Base-by-base conservation (phyloP, 306 rosid genomes). In the Cicer cuneatum region DNA sequence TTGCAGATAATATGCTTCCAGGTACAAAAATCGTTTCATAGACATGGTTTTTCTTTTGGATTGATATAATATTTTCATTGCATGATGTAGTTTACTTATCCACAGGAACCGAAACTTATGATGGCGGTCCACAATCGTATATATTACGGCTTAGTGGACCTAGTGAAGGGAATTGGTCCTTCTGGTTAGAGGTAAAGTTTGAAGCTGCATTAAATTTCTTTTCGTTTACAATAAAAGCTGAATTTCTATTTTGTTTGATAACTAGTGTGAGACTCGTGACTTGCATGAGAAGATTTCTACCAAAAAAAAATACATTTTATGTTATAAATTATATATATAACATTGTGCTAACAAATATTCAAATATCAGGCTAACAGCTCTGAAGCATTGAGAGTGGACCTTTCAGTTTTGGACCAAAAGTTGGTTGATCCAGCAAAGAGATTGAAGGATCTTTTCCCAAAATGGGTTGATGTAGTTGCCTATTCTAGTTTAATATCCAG, bases 121-220 rank as follows among this genome's bases (percentile, higher is more conserved):
- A 21, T 2, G 86, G 87, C 35, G 92, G 97, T 53, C 99, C 99
- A 7, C 92, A 85, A 2, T 94, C 99, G 1, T 89, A 88, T 72
- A 87, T 94, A 66, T 85, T 83, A 15, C 84, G 97, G 24, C 89
- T 94, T 54, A 94, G 97, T 15, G 99, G 99, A 79, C 77, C 88
- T 33, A 86, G 96, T 62, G 81, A 86, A 63, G 72, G 86, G 78
- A 87, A 88, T 80, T 93, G 98, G 98, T 78, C 83, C 39, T 91
- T 93, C 85, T 93, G 98, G 98, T 75, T 93, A 66, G 98, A 93
- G 97, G 98, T 91, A 84, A 57, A 69, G 15, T 63, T 63, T 14
- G 59, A 69, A 42, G 51, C 29, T 52, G 46, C 63, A 12, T 60
- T 75, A 47, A 51, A 60, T 79, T 77, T 41, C 12, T 59, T 59